These are phyloP conservation scores for Trichoderma reesei DNA, from an alignment of 495 filamentous ascomycete species.

Conservation along the genomic window DNA sequence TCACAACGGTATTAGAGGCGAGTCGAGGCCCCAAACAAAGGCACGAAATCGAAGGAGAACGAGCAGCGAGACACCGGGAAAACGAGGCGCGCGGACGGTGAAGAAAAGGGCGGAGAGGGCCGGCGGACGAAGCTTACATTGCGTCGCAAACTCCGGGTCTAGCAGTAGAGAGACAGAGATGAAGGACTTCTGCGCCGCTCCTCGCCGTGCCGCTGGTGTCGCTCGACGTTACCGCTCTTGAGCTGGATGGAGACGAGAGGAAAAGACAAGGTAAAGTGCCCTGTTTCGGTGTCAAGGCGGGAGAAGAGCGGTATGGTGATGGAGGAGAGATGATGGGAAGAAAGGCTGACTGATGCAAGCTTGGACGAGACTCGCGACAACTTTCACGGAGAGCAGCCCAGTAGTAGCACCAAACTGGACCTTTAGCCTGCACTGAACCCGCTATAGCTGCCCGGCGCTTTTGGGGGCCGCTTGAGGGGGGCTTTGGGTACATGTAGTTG, in stretches of 20 bases:
- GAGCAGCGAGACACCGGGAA: background rate
- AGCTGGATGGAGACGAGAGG: too few relatives aligned
- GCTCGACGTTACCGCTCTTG: background rate
- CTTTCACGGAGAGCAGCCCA: background rate
- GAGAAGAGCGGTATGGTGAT: background rate
- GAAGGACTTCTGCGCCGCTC: background rate
- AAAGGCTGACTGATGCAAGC: background rate
- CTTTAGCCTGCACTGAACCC: too few relatives aligned
- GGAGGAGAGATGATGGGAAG: background rate
- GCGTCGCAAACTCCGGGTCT: slow-evolving; percentile 1
- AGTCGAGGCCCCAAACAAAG: background rate
- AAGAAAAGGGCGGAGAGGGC: slow-evolving; percentile 7
- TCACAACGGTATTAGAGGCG: background rate
- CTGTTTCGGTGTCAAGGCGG: background rate
- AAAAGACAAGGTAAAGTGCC: background rate
- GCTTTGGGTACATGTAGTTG: background rate
- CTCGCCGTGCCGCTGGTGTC: background rate
- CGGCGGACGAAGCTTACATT: background rate
- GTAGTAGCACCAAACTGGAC: too few relatives aligned
- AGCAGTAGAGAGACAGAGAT: background rate
- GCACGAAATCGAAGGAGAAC: too few relatives aligned
- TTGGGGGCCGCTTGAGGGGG: too few relatives aligned
- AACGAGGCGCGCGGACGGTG: background rate
- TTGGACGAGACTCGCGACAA: slow-evolving; percentile 5
- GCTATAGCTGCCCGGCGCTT: too few relatives aligned